Conservation (phyloP, 2,329 filamentous ascomycete species). For the Claviceps arundinis region DNA sequence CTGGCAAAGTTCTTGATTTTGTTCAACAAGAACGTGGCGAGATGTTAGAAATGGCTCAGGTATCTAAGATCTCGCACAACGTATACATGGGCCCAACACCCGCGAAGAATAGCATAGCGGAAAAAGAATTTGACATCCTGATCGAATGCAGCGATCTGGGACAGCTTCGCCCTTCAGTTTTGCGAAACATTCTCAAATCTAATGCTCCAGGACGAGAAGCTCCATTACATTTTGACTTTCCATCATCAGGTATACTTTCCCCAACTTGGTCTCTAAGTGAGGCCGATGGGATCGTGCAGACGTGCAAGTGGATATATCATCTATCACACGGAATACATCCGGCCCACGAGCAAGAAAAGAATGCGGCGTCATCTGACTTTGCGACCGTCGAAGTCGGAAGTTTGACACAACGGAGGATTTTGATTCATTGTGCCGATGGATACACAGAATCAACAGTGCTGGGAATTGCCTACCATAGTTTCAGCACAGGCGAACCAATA, state of each 20-base stretch:
- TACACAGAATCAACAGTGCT: slow-evolving; percentile 92
- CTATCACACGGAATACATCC: slow-evolving; percentile 53
- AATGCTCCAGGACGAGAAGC: slow-evolving; percentile 27
- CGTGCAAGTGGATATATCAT: slow-evolving; percentile 81
- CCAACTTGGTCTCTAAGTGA: slow-evolving; percentile 74
- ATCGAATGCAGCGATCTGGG: slow-evolving; percentile 85
- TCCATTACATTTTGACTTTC: slow-evolving; percentile 51
- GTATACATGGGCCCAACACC: slow-evolving; percentile 85
- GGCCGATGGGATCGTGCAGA: slow-evolving; percentile 71
- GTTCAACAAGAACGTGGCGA: slow-evolving; percentile 78
- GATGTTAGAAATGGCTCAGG: slow-evolving; percentile 86
- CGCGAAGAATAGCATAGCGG: slow-evolving; percentile 46
- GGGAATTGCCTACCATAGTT: slow-evolving; percentile 85
- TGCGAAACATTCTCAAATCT: slow-evolving; percentile 47
- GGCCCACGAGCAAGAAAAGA: slow-evolving; percentile 15
- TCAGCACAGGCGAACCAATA: slow-evolving; percentile 66
- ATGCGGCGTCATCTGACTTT: background rate
- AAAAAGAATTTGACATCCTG: slow-evolving; percentile 62
- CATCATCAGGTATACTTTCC: slow-evolving; percentile 77
- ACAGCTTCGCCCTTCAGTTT: slow-evolving; percentile 53
- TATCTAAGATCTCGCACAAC: slow-evolving; percentile 78
- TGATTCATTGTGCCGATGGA: slow-evolving; percentile 89
- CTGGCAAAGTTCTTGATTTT: slow-evolving; percentile 74
- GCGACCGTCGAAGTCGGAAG: slow-evolving; percentile 7
- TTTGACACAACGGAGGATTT: slow-evolving; percentile 47